Evolutionary conservation across 371 early-diverging fungal species (phyloP).

Genomic region (Synchytrium microbalum): DNA sequence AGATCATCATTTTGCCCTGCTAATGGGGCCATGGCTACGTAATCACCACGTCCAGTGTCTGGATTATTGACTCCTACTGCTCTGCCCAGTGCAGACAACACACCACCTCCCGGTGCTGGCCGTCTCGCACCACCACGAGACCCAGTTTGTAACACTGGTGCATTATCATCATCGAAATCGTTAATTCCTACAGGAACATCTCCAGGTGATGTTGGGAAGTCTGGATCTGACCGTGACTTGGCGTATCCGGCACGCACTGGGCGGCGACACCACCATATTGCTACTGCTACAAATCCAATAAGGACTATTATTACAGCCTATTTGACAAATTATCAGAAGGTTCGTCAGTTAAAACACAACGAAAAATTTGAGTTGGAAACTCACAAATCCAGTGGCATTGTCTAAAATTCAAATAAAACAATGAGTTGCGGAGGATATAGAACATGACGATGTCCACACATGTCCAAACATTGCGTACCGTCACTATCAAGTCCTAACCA

Average conservation of each 20-base stretch:
- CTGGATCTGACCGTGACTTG: too few species aligned
- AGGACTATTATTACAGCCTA: not conserved
- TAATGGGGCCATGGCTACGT: not conserved
- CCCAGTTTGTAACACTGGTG: not conserved
- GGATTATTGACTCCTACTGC: not conserved
- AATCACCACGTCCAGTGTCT: not conserved
- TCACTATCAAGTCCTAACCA: not conserved
- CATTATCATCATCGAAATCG: not conserved
- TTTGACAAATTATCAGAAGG: not conserved
- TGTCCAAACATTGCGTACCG: too few species aligned
- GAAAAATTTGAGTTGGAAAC: not conserved
- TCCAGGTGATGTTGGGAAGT: not conserved
- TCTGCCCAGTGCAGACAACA: not conserved
- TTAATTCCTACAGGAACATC: not conserved
- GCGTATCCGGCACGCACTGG: not conserved
- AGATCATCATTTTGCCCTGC: not conserved
- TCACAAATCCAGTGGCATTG: not conserved
- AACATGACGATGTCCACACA: too few species aligned
- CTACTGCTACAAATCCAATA: not conserved
- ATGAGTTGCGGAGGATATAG: too few species aligned
- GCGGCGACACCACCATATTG: not conserved
- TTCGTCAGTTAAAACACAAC: not conserved
- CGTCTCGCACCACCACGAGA: not conserved
- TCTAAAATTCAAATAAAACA: too few species aligned
- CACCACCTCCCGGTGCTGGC: not conserved